Evolutionary conservation across 2,329 filamentous ascomycete genomes (phyloP).

Genomic region (Botrytis galanthina): DNA sequence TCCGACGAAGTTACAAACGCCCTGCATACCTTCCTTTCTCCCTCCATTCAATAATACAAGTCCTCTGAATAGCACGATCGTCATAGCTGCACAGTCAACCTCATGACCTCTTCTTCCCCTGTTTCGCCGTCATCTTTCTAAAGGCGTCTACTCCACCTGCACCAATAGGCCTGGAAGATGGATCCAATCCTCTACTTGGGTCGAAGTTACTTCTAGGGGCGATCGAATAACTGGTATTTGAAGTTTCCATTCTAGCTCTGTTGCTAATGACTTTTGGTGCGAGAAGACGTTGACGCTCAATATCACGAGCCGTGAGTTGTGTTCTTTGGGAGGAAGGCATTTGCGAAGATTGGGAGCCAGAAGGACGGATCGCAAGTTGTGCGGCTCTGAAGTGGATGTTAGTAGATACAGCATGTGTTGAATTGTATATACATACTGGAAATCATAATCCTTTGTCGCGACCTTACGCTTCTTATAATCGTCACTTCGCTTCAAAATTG

Average conservation of each 20-base stretch:
- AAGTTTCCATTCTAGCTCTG: slow-evolving; percentile 49
- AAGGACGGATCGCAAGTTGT: slow-evolving; percentile 39
- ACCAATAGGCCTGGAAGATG: slow-evolving; percentile 54
- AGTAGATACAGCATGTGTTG: slow-evolving; percentile 13
- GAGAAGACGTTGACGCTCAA: slow-evolving; percentile 56
- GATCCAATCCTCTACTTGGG: slow-evolving; percentile 49
- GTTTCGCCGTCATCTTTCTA: slow-evolving; percentile 62
- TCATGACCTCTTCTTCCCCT: slow-evolving; percentile 44
- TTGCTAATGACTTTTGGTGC: slow-evolving; percentile 55
- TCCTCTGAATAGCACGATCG: not conserved
- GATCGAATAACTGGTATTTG: slow-evolving; percentile 39
- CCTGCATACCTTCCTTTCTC: slow-evolving; percentile 3
- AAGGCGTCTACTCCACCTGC: slow-evolving; percentile 64
- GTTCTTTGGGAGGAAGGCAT: slow-evolving; percentile 31
- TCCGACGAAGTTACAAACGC: slow-evolving; percentile 11
- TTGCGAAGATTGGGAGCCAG: slow-evolving; percentile 35
- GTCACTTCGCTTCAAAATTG: slow-evolving; percentile 88
- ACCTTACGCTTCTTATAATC: slow-evolving; percentile 85
- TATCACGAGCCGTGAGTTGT: slow-evolving; percentile 35
- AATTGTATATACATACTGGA: slow-evolving; percentile 49
- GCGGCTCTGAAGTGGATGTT: slow-evolving; percentile 34
- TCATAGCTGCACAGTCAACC: not conserved
- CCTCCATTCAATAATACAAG: slow-evolving; percentile 12
- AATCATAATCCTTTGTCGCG: slow-evolving; percentile 62
- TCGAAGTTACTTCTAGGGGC: slow-evolving; percentile 58